Evolutionary conservation across 495 filamentous ascomycete species (phyloP), one percentile per base, ranked within the genome.

Genomic region (Bryoglossum gracile): DNA sequence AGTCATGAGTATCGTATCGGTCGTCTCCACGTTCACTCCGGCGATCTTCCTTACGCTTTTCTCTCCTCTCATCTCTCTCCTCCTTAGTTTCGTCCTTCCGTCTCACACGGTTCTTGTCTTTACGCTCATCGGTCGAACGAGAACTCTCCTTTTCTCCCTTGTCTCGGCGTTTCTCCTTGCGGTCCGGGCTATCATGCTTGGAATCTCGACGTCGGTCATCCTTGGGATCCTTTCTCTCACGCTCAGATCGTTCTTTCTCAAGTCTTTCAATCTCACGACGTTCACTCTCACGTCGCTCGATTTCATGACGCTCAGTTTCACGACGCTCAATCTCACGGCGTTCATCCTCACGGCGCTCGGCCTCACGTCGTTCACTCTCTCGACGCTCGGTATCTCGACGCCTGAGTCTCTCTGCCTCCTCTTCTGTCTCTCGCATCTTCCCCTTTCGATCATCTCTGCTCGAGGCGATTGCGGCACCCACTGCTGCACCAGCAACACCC

Each of bases 401-500:
- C 59, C 53, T 50, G 4, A 47, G 46, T 19, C 54, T 58, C n/a
- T 60, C 57, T 9, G 54, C 48, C 18, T 53, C 26, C 30, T 46
- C 33, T n/a, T 62, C 53, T 21, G 51, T 51, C 34, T 55, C 48
- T 43, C 47, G 43, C 9, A 46, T 41, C 18, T 38, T 43, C 4
- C 59, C 57, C 34, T 62, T 65, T 14, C 71, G 70, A 39, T 71
- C 68, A 26, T 67, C 59, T 38, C 61, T 64, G 17, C 58, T 54
- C 41, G 52, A 59, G 35, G 72, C 59, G 21, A 68, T 46, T 21
- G 64, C 60, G 13, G 67, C 64, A 26, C 66, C 71, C 22, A 66
- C 65, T 25, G 68, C 68, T 26, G 65, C 72, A 35, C 67, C 75
- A 51, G 74, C 62, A 33, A 71, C 64, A 23, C 71, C 74, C n/a